Conservation (phyloP, 176 grass and related monocot genomes). For the Phyllostachys edulis region DNA sequence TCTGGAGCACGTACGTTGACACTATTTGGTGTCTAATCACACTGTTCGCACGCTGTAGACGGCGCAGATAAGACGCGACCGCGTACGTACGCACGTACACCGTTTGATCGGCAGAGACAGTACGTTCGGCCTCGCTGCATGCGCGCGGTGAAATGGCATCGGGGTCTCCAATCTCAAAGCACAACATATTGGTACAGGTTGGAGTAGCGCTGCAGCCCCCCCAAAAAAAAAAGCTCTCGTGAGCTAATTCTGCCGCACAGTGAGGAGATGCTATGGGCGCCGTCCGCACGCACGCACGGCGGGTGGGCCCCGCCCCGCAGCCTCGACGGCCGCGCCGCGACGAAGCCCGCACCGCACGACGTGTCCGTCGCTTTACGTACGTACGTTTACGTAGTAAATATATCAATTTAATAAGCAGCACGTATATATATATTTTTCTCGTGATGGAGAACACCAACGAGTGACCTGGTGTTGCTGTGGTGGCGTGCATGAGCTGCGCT, state of each 20-base stretch:
- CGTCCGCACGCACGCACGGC: neutral
- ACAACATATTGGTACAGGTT: neutral
- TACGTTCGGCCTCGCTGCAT: neutral
- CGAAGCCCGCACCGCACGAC: neutral
- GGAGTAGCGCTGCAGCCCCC: neutral
- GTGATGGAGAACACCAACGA: neutral
- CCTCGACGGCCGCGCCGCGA: slow-evolving; percentile 23
- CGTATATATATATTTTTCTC: neutral
- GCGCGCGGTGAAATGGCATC: neutral
- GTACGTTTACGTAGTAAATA: neutral
- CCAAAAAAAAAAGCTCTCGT: neutral
- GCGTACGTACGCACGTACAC: neutral
- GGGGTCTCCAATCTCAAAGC: neutral
- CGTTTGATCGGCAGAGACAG: neutral
- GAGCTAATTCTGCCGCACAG: neutral
- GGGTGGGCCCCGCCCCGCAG: neutral
- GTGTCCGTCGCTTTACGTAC: neutral
- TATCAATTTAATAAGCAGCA: neutral
- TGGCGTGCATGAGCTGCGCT: neutral
- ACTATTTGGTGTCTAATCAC: neutral
- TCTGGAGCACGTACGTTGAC: neutral
- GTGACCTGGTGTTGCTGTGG: neutral
- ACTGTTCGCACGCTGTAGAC: neutral
- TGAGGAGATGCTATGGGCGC: neutral
- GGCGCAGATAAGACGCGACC: neutral